Evolutionary conservation across 495 filamentous ascomycete genomes (phyloP), one percentile per base, ranked within the genome.

Genomic region (Trichoderma orchidacearum): DNA sequence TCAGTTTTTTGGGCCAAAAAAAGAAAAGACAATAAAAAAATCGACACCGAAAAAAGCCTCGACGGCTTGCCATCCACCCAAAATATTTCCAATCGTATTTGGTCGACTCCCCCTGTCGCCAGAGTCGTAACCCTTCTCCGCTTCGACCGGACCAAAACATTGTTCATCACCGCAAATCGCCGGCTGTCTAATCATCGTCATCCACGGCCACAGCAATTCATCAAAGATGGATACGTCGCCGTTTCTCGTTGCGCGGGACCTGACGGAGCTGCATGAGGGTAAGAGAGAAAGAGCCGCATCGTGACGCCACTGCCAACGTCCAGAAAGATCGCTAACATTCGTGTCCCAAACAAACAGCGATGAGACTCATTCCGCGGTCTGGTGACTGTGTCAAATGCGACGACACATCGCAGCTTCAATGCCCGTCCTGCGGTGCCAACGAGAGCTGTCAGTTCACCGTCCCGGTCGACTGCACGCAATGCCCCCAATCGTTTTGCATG

Each of bases 401-500:
- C 21, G 61, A 62, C 32, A 29, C 30, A 2, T 34, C 53, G 9
- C 23, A 34, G 23, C 53, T 55, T n/a, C 23, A 32, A 38, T 55
- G 53, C 21, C 50, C 68, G 31, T 65, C 64, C 1, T 93, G 88
- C 68, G 59, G 25, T 21, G 50, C 57, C 4, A 65, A 58, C 45
- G 61, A 65, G 21, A 61, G 38, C 9, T 77, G 75, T 57, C 63
- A 65, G 56, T 68, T 71, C 45, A 68, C 63, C n/a, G 55, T 65
- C n/a, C 59, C 68, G 6, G 59, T 60, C 17, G 63, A 51, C 15
- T 75, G 71, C 59, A 35, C 18, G 2, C 58, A 63, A 48, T 77
- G 75, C 32, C 56, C 65, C 1, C 54, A 54, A 32, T 68, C 81
- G 30, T 66, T 70, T 57, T 78, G 75, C 57, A 60, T 66, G 7